Percentiles rank a stretch among this genome's conserved stretches.
Conservation (phyloP, 371 early-diverging fungal genomes). For the Batkoa obscura region DNA sequence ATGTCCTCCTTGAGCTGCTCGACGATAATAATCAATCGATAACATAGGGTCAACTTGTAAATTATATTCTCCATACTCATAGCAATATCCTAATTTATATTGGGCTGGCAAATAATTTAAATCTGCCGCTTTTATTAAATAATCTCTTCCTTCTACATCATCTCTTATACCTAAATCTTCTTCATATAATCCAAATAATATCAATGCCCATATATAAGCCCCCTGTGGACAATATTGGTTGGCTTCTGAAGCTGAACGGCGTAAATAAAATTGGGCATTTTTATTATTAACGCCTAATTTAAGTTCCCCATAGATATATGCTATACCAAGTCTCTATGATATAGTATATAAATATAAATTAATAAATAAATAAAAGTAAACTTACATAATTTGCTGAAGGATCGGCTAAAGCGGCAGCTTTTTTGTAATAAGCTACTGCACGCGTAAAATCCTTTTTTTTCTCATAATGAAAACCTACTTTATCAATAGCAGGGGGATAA, state of each 20-base stretch:
- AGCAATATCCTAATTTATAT: conserved; percentile 67
- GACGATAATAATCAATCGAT: conserved; percentile 53
- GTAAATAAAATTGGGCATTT: conserved; percentile 52
- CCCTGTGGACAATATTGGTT: conserved; percentile 40
- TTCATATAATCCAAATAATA: conserved; percentile 19
- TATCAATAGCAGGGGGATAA: conserved; percentile 16
- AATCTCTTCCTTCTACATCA: conserved; percentile 18
- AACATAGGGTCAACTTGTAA: conserved; percentile 41
- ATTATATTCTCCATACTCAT: conserved; percentile 46
- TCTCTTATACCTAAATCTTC: conserved; percentile 18
- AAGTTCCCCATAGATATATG: conserved; percentile 40
- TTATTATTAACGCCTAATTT: conserved; percentile 29
- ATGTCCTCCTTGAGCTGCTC: conserved; percentile 74
- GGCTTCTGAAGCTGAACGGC: conserved; percentile 41
- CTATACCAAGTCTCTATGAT: conserved; percentile 24
- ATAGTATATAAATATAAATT: background rate
- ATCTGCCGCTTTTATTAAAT: conserved; percentile 26
- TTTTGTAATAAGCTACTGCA: conserved; percentile 49
- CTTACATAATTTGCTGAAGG: conserved; percentile 43
- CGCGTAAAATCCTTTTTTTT: conserved; percentile 33
- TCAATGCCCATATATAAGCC: conserved; percentile 41
- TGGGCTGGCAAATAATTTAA: conserved; percentile 42
- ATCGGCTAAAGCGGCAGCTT: conserved; percentile 49
- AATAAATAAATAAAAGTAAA: background rate
- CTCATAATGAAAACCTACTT: conserved; percentile 27